These are phyloP conservation scores for Rhizophora mangle DNA, from an alignment of 345 rosid species.

Conservation along the genomic window DNA sequence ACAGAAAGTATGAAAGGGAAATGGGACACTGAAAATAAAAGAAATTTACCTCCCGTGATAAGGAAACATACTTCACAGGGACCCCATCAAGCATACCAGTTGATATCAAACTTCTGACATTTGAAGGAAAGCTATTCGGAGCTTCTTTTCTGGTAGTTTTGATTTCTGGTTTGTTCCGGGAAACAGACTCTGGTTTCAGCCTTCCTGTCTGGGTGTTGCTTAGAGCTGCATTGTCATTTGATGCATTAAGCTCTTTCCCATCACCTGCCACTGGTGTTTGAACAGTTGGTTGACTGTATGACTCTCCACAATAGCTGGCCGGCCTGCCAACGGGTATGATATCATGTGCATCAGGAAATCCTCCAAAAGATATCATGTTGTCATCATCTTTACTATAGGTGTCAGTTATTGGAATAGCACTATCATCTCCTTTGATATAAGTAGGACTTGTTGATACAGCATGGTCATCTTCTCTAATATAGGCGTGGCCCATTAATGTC, in stretches of 20 bases:
- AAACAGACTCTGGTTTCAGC: constrained; percentile 42
- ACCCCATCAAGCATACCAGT: constrained; percentile 94
- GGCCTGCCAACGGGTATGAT: constrained; percentile 41
- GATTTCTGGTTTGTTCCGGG: constrained; percentile 52
- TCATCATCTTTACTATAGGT: constrained; percentile 51
- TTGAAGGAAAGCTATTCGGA: constrained; percentile 88
- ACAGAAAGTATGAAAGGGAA: constrained; percentile 15
- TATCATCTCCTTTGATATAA: constrained; percentile 38
- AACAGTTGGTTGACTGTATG: constrained; percentile 41
- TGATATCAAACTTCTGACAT: constrained; percentile 84
- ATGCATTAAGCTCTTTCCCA: constrained; percentile 40
- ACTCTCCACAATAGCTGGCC: constrained; percentile 40
- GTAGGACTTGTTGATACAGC: constrained; percentile 25
- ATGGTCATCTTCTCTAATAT: constrained; percentile 32
- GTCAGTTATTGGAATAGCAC: constrained; percentile 27
- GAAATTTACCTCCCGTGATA: constrained; percentile 72
- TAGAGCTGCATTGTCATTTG: constrained; percentile 31
- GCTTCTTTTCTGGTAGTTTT: constrained; percentile 71
- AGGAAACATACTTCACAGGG: constrained; percentile 74
- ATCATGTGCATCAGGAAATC: constrained; percentile 46
- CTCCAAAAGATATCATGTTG: constrained; percentile 59
- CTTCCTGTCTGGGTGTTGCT: constrained; percentile 35
- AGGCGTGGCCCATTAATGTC: constrained; percentile 43
- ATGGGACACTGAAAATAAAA: neutral
- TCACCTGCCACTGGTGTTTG: constrained; percentile 39